Conservation (phyloP, 495 filamentous ascomycete genomes). For the Pyronema domesticum region DNA sequence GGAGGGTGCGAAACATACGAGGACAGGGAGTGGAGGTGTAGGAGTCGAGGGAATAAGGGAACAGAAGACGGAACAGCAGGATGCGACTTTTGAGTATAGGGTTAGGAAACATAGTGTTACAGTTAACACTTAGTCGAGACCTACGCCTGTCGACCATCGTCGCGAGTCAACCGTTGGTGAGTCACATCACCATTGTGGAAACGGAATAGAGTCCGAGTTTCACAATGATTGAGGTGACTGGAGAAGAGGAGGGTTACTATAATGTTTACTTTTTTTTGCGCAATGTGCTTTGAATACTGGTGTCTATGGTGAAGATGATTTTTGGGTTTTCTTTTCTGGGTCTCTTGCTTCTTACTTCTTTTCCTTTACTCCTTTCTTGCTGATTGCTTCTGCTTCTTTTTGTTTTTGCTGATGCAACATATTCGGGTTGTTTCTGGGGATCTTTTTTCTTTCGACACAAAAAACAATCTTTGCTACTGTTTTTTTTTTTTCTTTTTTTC, state of each 20-base stretch:
- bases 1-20: constrained; percentile 10
- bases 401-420: neutral
- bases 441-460: neutral
- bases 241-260: neutral
- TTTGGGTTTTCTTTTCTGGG: neutral
- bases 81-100: constrained; percentile 17
- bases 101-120: constrained; percentile 13
- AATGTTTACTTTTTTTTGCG: neutral
- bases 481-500: constrained; percentile 4
- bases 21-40: constrained; percentile 15
- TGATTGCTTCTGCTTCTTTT: neutral
- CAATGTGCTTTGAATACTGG: constrained; percentile 1
- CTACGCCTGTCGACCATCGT: neutral
- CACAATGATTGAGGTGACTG: too few species aligned
- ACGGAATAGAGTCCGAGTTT: too few species aligned
- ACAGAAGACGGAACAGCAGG: constrained; percentile 6
- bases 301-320: neutral
- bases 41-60: constrained; percentile 4
- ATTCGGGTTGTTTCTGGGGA: neutral
- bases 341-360: neutral
- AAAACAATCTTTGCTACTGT: constrained; percentile 5
- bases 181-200: neutral
- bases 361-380: neutral
- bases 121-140: constrained; percentile 9
- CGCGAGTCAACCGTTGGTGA: neutral